phyloP scores from a whole-genome alignment of 352 stramenopile genomes.

The Globisporangium nagaii region DNA sequence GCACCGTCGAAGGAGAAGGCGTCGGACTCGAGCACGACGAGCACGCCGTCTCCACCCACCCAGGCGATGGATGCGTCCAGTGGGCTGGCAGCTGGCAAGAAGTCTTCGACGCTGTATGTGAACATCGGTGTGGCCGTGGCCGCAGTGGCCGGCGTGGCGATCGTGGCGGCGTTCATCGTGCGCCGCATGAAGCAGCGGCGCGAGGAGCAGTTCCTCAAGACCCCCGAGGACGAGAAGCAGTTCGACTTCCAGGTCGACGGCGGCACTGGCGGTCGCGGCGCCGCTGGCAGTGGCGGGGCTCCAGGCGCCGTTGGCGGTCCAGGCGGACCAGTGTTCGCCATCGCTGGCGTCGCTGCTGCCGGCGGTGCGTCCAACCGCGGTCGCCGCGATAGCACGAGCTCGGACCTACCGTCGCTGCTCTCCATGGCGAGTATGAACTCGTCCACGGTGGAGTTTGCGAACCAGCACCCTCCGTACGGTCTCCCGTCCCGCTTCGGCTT shows the following conservation, averaged over 20 bases:
- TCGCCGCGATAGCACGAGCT: slow-evolving; percentile 7
- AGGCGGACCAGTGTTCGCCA: not conserved
- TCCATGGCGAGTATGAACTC: slow-evolving; percentile 16
- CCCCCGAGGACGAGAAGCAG: slow-evolving; percentile 19
- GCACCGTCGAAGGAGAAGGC: not conserved
- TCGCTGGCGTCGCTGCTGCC: slow-evolving; percentile 10
- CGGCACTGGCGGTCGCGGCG: not conserved
- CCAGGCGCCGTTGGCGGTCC: not conserved
- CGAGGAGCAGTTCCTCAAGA: slow-evolving; percentile 17
- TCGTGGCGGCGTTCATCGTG: slow-evolving; percentile 47
- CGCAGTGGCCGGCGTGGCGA: slow-evolving; percentile 28
- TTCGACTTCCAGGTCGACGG: slow-evolving; percentile 17
- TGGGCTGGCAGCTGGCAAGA: not conserved
- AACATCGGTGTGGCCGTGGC: slow-evolving; percentile 45
- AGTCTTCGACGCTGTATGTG: slow-evolving; percentile 20
- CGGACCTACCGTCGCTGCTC: slow-evolving; percentile 15
- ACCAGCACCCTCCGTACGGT: slow-evolving; percentile 23
- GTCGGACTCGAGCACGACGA: not conserved
- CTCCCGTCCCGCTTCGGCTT: slow-evolving; percentile 18
- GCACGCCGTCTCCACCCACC: not conserved
- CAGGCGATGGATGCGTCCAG: not conserved
- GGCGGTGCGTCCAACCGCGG: slow-evolving; percentile 10
- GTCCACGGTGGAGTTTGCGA: slow-evolving; percentile 25
- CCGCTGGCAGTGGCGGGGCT: not conserved
- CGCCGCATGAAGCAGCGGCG: slow-evolving; percentile 27